phyloP scores from a whole-genome alignment of 495 filamentous ascomycete species.

The Paragyromitra xinjiangensis region DNA sequence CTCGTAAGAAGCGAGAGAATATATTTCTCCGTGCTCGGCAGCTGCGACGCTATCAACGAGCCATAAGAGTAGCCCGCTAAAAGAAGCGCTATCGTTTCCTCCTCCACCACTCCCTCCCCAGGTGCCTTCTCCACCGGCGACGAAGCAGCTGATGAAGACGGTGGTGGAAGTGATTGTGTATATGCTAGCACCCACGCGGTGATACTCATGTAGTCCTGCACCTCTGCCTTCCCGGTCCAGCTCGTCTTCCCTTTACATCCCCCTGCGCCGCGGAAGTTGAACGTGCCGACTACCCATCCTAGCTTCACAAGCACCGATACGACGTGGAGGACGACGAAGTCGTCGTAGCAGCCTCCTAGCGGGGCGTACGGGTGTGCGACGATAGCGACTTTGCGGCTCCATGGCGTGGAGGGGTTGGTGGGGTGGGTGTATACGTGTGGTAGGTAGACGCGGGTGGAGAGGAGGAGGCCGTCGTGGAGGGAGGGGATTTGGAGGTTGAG shows the following conservation, averaged over 20 bases:
- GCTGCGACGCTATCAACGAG: slow-evolving; percentile 76
- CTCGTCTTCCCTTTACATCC: slow-evolving; percentile 77
- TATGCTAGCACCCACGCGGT: slow-evolving; percentile 62
- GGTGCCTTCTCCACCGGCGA: slow-evolving; percentile 6
- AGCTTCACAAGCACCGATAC: slow-evolving; percentile 69
- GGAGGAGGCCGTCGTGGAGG: slow-evolving; percentile 74
- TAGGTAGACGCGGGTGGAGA: slow-evolving; percentile 85
- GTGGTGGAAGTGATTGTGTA: slow-evolving; percentile 28
- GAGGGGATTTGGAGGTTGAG: slow-evolving; percentile 84
- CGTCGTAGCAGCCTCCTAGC: slow-evolving; percentile 85
- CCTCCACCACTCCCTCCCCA: neutral
- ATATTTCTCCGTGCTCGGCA: slow-evolving; percentile 67
- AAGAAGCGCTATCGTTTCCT: slow-evolving; percentile 61
- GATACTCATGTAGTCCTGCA: slow-evolving; percentile 81
- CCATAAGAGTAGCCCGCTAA: slow-evolving; percentile 93
- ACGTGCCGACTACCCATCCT: slow-evolving; percentile 83
- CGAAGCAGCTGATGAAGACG: slow-evolving; percentile 38
- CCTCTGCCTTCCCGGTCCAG: slow-evolving; percentile 84
- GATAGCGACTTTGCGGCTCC: slow-evolving; percentile 69
- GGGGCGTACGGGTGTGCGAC: slow-evolving; percentile 92
- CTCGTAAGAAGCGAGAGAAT: slow-evolving; percentile 69
- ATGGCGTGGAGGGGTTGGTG: slow-evolving; percentile 53
- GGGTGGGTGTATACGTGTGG: slow-evolving; percentile 61
- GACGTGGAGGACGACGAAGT: slow-evolving; percentile 74
- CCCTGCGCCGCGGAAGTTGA: slow-evolving; percentile 93